A percentile compares a stretch with the other conserved stretches of the same genome.
Evolutionary conservation across 495 filamentous ascomycete species (phyloP).

Genomic region (Daldinia loculata): DNA sequence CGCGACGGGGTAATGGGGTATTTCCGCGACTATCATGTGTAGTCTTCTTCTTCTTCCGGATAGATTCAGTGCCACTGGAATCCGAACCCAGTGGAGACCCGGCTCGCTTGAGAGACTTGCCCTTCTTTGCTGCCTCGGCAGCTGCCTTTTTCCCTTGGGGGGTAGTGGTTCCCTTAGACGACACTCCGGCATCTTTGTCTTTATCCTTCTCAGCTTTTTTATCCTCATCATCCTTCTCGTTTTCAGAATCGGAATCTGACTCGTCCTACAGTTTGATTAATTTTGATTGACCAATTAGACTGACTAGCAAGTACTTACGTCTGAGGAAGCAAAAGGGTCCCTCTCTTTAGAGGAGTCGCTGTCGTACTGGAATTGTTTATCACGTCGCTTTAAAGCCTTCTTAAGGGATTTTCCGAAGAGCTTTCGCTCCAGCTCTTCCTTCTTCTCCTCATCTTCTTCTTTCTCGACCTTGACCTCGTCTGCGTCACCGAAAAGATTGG

Average conservation of each 20-base stretch:
- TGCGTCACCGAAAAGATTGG: constrained; percentile 85
- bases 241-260: constrained; percentile 50
- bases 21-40: constrained; percentile 55
- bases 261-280: constrained; percentile 41
- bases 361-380: constrained; percentile 86
- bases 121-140: constrained; percentile 66
- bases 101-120: constrained; percentile 77
- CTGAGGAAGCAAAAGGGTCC: constrained; percentile 74
- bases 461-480: constrained; percentile 87
- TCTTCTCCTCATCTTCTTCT: constrained; percentile 74
- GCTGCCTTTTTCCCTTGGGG: constrained; percentile 70
- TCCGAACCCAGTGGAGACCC: constrained; percentile 89
- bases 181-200: constrained; percentile 63
- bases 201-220: constrained; percentile 72
- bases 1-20: constrained; percentile 57
- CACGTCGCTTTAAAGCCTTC: constrained; percentile 81
- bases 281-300: constrained; percentile 4
- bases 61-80: constrained; percentile 87
- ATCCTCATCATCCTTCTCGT: constrained; percentile 58
- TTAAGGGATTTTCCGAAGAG: constrained; percentile 76
- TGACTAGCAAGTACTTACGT: constrained; percentile 45
- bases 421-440: constrained; percentile 71
- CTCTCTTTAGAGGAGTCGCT: constrained; percentile 74
- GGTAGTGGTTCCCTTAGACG: constrained; percentile 76
- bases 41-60: constrained; percentile 88